Percentiles rank a stretch among this genome's conserved stretches.
These are phyloP conservation scores for Leptodontidium sp. DNA, from an alignment of 2,329 filamentous ascomycete species.

Conservation along the genomic window DNA sequence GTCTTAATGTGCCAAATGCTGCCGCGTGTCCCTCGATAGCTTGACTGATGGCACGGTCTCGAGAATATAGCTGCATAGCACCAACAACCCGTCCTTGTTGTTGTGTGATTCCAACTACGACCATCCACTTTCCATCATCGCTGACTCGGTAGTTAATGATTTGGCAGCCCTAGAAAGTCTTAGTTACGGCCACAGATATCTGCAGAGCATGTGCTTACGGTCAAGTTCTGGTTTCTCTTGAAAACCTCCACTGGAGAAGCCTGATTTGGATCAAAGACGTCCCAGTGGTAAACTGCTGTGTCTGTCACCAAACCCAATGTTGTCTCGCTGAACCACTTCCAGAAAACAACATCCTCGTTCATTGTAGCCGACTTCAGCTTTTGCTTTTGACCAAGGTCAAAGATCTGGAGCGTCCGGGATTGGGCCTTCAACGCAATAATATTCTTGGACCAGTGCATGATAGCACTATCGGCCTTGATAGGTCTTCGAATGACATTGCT, in stretches of 20 bases:
- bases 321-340: conserved; percentile 97
- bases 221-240: conserved; percentile 90
- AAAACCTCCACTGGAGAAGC: conserved; percentile 88
- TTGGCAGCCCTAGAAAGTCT: conserved; percentile 79
- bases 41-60: conserved; percentile 95
- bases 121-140: conserved; percentile 97
- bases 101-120: conserved; percentile 93
- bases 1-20: conserved; percentile 86
- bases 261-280: conserved; percentile 87
- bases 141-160: conserved; percentile 99
- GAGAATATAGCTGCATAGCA: conserved; percentile 96
- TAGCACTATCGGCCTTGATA: conserved; percentile 99
- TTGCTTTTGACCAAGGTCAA: conserved; percentile 90
- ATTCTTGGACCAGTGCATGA: conserved; percentile 98
- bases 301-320: conserved; percentile 91
- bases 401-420: conserved; percentile 94
- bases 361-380: conserved; percentile 97
- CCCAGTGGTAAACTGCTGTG: conserved; percentile 94
- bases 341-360: conserved; percentile 97
- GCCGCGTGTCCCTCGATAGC: conserved; percentile 97
- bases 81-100: conserved; percentile 93
- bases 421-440: conserved; percentile 97
- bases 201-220: conserved; percentile 62
- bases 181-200: conserved; percentile 11
- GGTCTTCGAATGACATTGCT: conserved; percentile 94